These are phyloP conservation scores for Jamesozyma piceae DNA, from an alignment of 805 yeast genomes.

Conservation along the genomic window DNA sequence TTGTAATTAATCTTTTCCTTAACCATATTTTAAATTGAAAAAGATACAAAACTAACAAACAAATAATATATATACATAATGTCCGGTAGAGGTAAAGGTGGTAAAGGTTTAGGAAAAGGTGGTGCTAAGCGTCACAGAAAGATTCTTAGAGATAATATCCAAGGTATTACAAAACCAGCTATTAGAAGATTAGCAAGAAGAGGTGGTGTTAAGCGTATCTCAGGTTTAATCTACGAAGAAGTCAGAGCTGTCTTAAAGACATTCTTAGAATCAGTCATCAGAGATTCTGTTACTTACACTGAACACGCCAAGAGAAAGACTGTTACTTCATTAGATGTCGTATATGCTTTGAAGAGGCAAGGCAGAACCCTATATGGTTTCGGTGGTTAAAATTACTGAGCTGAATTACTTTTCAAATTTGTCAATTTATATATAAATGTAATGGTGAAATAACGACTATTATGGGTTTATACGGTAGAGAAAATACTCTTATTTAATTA, in stretches of 20 bases:
- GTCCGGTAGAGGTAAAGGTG: constrained; percentile 99
- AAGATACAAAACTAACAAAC: too few species aligned
- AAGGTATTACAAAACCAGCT: constrained; percentile 99
- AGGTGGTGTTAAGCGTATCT: constrained; percentile 99
- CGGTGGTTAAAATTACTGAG: constrained; percentile 64
- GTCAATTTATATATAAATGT: too few species aligned
- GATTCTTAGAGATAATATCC: constrained; percentile 97
- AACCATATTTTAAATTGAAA: too few species aligned
- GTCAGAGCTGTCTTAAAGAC: constrained; percentile 93
- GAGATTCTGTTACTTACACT: constrained; percentile 98
- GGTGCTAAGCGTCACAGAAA: constrained; percentile 99
- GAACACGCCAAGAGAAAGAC: constrained; percentile 99
- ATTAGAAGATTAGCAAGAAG: constrained; percentile 99
- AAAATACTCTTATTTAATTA: background rate
- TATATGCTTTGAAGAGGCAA: constrained; percentile 98
- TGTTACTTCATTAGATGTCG: constrained; percentile 95
- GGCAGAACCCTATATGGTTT: constrained; percentile 99
- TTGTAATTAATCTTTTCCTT: too few species aligned
- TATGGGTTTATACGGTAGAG: background rate
- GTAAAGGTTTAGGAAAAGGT: constrained; percentile 99
- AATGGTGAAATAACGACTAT: background rate
- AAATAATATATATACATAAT: constrained; percentile 30
- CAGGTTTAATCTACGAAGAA: constrained; percentile 96
- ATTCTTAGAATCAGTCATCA: constrained; percentile 91
- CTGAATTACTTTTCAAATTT: background rate